These are phyloP conservation scores for Chytriomyces hyalinus DNA, from an alignment of 192 early-diverging fungal genomes.

Conservation along the genomic window DNA sequence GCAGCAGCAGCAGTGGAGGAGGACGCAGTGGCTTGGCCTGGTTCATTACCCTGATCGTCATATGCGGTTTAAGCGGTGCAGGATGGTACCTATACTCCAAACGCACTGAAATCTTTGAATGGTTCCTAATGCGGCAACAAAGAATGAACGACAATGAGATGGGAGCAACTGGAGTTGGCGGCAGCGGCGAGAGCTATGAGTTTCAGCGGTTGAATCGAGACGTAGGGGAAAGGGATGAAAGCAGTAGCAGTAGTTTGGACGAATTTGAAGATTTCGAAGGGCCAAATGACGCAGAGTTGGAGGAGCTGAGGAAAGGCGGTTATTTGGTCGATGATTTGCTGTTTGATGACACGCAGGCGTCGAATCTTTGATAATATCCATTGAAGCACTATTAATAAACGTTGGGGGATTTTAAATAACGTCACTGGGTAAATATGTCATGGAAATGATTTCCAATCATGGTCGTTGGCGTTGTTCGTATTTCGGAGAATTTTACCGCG, in stretches of 20 bases:
- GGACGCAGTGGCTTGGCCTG: not conserved
- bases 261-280: conserved; percentile 38
- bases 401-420: too few species aligned
- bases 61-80: not conserved
- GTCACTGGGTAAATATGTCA: too few species aligned
- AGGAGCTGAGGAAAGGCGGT: conserved; percentile 35
- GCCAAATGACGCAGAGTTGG: conserved; percentile 43
- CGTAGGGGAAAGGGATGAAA: not conserved
- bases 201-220: conserved; percentile 21
- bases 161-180: not conserved
- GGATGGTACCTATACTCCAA: not conserved
- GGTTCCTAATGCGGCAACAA: conserved; percentile 21
- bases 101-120: not conserved
- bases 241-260: not conserved
- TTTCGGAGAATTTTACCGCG: too few species aligned
- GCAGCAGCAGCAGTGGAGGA: not conserved
- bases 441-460: too few species aligned
- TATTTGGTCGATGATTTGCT: conserved; percentile 34
- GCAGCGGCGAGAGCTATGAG: conserved; percentile 26
- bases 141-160: not conserved
- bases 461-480: too few species aligned
- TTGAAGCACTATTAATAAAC: too few species aligned
- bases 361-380: not conserved
- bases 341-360: conserved; percentile 7
- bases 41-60: not conserved